Base-by-base conservation (phyloP, 805 yeast genomes). In the Ogataea angusta region DNA sequence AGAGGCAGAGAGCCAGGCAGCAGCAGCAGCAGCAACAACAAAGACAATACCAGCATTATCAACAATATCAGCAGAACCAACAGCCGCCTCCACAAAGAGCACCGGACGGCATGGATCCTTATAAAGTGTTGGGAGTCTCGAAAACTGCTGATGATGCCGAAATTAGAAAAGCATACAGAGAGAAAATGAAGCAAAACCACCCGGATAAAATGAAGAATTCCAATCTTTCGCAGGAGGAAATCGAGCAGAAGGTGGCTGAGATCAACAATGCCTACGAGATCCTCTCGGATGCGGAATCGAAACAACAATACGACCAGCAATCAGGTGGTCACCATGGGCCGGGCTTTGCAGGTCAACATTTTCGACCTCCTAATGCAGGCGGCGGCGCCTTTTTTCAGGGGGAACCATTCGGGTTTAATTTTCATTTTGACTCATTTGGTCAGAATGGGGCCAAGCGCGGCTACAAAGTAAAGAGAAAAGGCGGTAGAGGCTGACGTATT, bases 181-280 rank as follows among this genome's bases (percentile, higher is more conserved):
- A 79, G 6, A 75, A 82, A 55, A 83, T 93, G 25, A 82, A 83
- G 55, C 80, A 80, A 56, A 87, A 75, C 60, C 99, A 91, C 58
- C 99, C 99, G 0, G 99, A 91, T 63, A 93, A 91, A 60, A 82
- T 85, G 57, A 80, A 79, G 53, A 56, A 36, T 9, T 81, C 79
- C 25, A 86, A 82, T 27, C 59, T 83, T 45, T 69, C 80, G 7
- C 72, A 76, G 21, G 86, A 80, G 23, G 75, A 83, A 43, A 82
- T 84, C 26, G 95, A 88, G 62, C 69, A 69, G 36, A 86, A 85
- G 54, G 93, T 91, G 90, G 88, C 95, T 34, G 90, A 83, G 40
- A 85, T 91, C 48, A 93, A 91, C 62, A 87, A 85, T 57, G 98
- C 98, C 0, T 89, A 93, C 62, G 97, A 89, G 58, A 81, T 83